Base-by-base conservation (phyloP, 2,329 filamentous ascomycete genomes). In the Sporothrix luriei region DNA sequence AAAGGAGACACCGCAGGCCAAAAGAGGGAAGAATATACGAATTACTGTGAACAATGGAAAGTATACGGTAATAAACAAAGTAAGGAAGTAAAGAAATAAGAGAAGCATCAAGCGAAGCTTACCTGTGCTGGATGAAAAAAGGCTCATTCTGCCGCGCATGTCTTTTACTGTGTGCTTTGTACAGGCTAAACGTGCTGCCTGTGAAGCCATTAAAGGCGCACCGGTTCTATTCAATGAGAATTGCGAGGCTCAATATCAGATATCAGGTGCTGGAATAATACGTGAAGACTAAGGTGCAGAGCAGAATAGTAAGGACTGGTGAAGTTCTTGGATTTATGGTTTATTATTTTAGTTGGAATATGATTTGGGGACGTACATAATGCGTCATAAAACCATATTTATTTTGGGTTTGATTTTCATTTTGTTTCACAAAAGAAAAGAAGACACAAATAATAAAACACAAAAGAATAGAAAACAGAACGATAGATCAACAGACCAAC, bases 121-220 rank as follows among this genome's bases (percentile, higher is more conserved):
- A 57, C 14, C 26, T 38, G 52, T n/a, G 7, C 48, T 6, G 26
- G 13, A 14, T 26, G 11, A 33, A 24, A 43, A 43, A 61, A 61
- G 55, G 38, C 55, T 24, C 55, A 61, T 61, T 61, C 16, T 61
- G 14, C 55, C 55, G 55, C 55, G 21, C 29, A 40, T n/a, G 33
- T 21, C 54, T 16, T 38, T n/a, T 29, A 40, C 21, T 40, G 29
- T 40, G 29, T 13, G 3, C 33, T n/a, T 59, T 13, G 29, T 59
- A 59, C 55, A 59, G 55, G 33, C 55, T 59, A 59, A 59, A 59
- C 55, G 19, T 40, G 29, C 55, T 40, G 55, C 33, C 55, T n/a
- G 19, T 59, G 29, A 59, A n/a, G 29, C 29, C 7, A 33, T 59
- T 59, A 40, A 40, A 59, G 33, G 55, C 29, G 29, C 55, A 21